Base-by-base conservation (phyloP, 2,329 filamentous ascomycete species). In the Stachybotrys echinatus region DNA sequence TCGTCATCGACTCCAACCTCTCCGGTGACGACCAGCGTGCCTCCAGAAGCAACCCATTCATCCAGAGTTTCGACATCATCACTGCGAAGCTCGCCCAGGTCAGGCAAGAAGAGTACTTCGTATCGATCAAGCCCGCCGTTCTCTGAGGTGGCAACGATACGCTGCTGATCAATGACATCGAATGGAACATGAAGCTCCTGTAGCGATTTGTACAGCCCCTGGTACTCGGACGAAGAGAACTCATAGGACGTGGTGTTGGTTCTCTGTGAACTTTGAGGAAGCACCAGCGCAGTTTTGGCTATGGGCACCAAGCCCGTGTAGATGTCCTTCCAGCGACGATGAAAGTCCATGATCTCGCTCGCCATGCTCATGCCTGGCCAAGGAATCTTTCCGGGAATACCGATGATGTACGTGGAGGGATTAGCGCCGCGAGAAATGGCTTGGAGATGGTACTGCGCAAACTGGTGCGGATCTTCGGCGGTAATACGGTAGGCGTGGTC, bases 111-210 rank as follows among this genome's bases (percentile, higher is more conserved):
- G 12, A 57, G 18, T 12, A 48, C 46, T 2, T 53, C 23, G 22
- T 54, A 56, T 22, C 52, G 46, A 10, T 50, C 27, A 23, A 54
- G 31, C 14, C 51, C 54, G 22, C 40, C 50, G 12, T 37, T 52
- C 14, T 54, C 43, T 3, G 40, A 34, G n/a, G 50, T 55, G 2
- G 46, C 49, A 3, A 23, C 21, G 18, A 57, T 14, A 23, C 55
- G 20, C 23, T 53, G 21, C 38, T 54, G 50, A 4, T 45, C 27
- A 12, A 56, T 23, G 10, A 54, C 47, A 27, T 55, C 55, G 40
- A 57, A 57, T 14, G 51, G 50, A n/a, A 57, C 37, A 22, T 55
- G 53, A 12, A 52, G 48, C 48, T 57, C 55, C 31, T 57, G 55
- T 21, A 57, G 47, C 10, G 53, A 47, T 31, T 49, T 50, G 44